A percentile compares a stretch with the other conserved stretches of the same genome.
phyloP scores from a whole-genome alignment of 768 basidiomycete species.

The Mycena haematopus region DNA sequence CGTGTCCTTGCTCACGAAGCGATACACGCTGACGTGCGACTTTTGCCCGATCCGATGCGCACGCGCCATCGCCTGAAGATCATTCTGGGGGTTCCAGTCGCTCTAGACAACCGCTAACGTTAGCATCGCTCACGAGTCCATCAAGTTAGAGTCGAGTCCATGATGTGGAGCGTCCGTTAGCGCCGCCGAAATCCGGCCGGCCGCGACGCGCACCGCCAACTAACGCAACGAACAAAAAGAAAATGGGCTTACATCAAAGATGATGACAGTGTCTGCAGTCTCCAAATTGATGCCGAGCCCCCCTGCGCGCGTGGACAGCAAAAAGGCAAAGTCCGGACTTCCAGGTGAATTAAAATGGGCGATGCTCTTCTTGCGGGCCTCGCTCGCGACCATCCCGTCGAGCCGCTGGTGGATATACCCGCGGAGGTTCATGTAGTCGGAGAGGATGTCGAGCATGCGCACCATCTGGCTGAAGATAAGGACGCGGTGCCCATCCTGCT shows the following conservation, averaged over 20 bases:
- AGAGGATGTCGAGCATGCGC: conserved; percentile 96
- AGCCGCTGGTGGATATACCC: conserved; percentile 93
- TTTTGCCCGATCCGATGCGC: conserved; percentile 99
- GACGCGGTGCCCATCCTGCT: conserved; percentile 93
- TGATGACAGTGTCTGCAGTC: conserved; percentile 98
- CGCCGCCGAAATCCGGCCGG: not conserved
- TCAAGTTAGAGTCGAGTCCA: not conserved
- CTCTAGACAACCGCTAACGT: conserved; percentile 56
- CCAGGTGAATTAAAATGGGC: conserved; percentile 95
- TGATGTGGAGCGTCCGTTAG: not conserved
- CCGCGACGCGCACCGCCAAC: not conserved
- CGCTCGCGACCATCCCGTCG: conserved; percentile 94
- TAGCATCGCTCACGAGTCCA: not conserved
- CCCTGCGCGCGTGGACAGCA: conserved; percentile 95
- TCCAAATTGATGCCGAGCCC: conserved; percentile 98
- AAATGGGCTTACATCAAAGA: conserved; percentile 87
- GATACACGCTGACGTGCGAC: conserved; percentile 97
- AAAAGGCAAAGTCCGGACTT: conserved; percentile 95
- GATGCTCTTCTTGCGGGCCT: conserved; percentile 92
- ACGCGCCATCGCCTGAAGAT: conserved; percentile 98
- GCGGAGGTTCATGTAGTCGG: conserved; percentile 92
- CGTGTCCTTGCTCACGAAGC: conserved; percentile 98
- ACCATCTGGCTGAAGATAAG: conserved; percentile 99
- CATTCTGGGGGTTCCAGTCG: conserved; percentile 99
- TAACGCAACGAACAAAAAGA: too few relatives aligned